A percentile compares a stretch with the other conserved stretches of the same genome.
Conservation (phyloP, 2,329 filamentous ascomycete genomes). For the Nigrospora sphaerica region DNA sequence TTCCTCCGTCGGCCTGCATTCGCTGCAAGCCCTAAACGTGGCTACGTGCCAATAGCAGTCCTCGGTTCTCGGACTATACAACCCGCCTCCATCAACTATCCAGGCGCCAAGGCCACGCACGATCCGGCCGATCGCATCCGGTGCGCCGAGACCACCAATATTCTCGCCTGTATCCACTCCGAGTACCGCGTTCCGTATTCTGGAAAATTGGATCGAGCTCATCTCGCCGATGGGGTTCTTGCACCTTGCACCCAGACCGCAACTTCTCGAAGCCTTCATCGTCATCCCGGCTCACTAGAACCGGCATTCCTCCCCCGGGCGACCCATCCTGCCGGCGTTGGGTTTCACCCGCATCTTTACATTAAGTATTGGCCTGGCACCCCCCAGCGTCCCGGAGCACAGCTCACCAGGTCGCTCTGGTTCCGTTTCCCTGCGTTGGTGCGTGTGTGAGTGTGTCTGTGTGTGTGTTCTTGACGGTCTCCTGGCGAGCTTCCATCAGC, state of each 20-base stretch:
- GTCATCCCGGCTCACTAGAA: background rate
- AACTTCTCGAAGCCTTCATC: background rate
- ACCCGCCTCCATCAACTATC: background rate
- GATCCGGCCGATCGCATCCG: background rate
- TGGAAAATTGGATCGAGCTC: slow-evolving; percentile 3
- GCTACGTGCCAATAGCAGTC: background rate
- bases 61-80: background rate
- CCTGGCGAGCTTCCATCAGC: background rate
- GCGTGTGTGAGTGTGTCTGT: no score
- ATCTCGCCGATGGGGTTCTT: background rate
- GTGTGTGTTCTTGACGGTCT: background rate
- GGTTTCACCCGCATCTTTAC: background rate
- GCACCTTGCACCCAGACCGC: background rate
- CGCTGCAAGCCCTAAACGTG: slow-evolving; percentile 1
- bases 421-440: background rate
- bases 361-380: background rate
- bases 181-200: slow-evolving; percentile 2
- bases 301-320: no score
- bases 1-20: background rate
- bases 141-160: background rate
- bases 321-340: background rate
- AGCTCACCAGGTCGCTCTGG: background rate
- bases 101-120: background rate
- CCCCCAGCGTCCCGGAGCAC: background rate
- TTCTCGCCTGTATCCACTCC: background rate